phyloP scores from a whole-genome alignment of 2,329 filamentous ascomycete genomes.

The Aspergillus fischeri region DNA sequence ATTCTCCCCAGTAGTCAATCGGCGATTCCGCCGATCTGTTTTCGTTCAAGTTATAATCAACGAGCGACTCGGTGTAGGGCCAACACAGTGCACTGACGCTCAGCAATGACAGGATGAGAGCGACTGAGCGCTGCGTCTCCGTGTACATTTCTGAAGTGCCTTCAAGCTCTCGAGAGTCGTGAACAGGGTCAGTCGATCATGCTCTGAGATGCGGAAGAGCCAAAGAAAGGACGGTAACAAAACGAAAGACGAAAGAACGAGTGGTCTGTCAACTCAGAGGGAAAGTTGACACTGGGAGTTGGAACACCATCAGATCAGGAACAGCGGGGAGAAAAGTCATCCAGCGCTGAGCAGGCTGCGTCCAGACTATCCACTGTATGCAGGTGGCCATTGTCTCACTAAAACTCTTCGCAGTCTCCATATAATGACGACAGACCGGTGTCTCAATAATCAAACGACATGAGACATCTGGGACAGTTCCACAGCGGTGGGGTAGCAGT shows the following conservation, averaged over 20 bases:
- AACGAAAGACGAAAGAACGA: neutral
- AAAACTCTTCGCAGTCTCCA: neutral
- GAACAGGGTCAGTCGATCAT: neutral
- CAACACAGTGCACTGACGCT: constrained; percentile 18
- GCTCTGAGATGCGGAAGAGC: neutral
- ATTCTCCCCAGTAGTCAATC: constrained; percentile 54
- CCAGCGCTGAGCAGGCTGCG: neutral
- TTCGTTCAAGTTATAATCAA: constrained; percentile 57
- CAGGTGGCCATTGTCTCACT: neutral
- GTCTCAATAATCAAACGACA: neutral
- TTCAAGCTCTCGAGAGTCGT: neutral
- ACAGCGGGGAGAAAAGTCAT: neutral
- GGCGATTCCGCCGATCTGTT: constrained; percentile 52
- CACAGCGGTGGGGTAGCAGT: neutral
- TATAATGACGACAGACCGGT: neutral
- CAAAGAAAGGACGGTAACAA: neutral
- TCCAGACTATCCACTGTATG: neutral
- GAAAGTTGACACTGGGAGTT: neutral
- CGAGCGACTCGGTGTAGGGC: constrained; percentile 47
- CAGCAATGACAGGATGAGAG: neutral
- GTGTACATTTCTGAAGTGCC: neutral
- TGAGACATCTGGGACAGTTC: neutral
- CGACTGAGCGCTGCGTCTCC: neutral
- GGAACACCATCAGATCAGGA: no score
- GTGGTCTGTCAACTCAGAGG: neutral